Conservation (phyloP, 305 asterid genomes). For the Lippia alba region DNA sequence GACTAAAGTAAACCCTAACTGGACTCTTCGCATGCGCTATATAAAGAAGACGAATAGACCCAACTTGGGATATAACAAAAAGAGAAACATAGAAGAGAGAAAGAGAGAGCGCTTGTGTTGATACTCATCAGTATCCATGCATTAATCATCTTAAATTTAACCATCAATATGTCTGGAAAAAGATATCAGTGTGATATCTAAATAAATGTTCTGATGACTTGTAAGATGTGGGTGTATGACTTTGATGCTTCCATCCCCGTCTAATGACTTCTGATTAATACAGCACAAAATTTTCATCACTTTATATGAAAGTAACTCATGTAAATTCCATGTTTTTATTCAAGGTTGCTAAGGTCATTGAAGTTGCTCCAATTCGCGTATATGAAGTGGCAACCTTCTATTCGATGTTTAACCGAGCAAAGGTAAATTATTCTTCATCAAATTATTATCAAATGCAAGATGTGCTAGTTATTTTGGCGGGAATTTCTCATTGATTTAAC, state of each 20-base stretch:
- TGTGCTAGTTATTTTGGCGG: conserved; percentile 24
- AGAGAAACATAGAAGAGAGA: too few relatives aligned
- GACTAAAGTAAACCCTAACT: too few relatives aligned
- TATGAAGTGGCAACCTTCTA: conserved; percentile 97
- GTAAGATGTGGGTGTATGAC: conserved; percentile 5
- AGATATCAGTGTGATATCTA: not conserved
- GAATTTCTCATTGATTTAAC: conserved; percentile 28
- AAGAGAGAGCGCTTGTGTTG: too few relatives aligned
- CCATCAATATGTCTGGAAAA: not conserved
- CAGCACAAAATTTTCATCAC: not conserved
- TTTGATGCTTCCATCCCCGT: conserved; percentile 23
- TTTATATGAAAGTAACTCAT: conserved; percentile 23
- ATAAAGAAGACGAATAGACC: too few relatives aligned
- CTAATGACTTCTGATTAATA: conserved; percentile 21
- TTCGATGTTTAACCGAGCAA: conserved; percentile 91
- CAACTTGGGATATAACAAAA: too few relatives aligned
- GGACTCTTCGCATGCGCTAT: too few relatives aligned
- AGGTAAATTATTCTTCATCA: conserved; percentile 54
- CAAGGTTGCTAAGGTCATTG: conserved; percentile 89
- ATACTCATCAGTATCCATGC: too few relatives aligned
- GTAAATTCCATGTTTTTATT: conserved; percentile 23
- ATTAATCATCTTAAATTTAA: conserved; percentile 1
- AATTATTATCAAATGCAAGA: conserved; percentile 9
- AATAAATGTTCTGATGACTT: conserved; percentile 8
- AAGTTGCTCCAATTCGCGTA: conserved; percentile 98